These are phyloP conservation scores for Aegilops sharonensis DNA, from an alignment of 176 grass and related monocot species.

Conservation along the genomic window DNA sequence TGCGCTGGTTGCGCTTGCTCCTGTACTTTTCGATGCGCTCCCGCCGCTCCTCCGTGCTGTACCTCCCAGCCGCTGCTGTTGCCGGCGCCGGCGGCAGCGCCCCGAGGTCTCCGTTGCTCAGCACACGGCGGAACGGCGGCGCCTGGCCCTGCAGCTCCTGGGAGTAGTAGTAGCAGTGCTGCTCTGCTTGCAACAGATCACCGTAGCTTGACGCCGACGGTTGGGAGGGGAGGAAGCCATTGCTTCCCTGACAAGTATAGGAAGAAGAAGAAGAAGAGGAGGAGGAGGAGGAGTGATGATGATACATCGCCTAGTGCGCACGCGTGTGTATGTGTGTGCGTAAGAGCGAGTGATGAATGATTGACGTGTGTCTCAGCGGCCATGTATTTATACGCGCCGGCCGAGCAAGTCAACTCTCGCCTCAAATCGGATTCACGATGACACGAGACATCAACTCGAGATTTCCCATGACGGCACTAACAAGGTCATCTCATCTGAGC, in stretches of 20 bases:
- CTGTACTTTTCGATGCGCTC: conserved; percentile 85
- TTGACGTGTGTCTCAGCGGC: neutral
- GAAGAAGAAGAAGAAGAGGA: neutral
- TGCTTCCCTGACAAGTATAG: neutral
- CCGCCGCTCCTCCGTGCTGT: conserved; percentile 72
- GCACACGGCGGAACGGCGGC: neutral
- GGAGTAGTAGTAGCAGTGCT: neutral
- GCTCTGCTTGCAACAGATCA: neutral
- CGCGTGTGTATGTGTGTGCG: neutral
- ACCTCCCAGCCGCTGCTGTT: conserved; percentile 12
- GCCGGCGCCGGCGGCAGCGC: neutral
- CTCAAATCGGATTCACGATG: neutral
- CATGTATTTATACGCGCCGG: neutral
- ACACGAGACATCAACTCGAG: neutral
- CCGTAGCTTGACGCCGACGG: neutral
- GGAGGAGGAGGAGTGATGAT: neutral
- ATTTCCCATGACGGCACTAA: neutral
- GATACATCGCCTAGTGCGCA: neutral
- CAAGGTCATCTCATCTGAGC: neutral
- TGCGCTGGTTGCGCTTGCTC: conserved; percentile 84
- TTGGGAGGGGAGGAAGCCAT: neutral
- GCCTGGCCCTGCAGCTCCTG: neutral
- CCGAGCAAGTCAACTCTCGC: neutral
- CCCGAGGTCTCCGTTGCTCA: conserved; percentile 14
- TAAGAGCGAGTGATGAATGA: neutral